A percentile compares a stretch with the other conserved stretches of the same genome.
Conservation (phyloP, 805 yeast genomes). For the Blastobotrys americana region DNA sequence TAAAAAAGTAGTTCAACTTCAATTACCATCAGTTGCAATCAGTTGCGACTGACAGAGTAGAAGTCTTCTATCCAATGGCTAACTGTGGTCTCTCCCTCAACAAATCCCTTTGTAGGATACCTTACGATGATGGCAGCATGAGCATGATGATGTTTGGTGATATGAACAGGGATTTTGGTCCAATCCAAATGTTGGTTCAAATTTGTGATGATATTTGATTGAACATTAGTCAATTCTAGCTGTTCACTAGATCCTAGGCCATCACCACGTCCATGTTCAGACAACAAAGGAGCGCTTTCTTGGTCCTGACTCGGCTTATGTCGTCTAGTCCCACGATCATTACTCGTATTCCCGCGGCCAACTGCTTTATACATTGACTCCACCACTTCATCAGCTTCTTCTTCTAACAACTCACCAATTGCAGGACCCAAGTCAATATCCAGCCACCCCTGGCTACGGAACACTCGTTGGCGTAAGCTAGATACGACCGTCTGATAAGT, state of each 20-base stretch:
- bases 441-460: conserved; percentile 8
- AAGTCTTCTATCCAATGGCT: conserved; percentile 48
- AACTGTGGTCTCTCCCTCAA: conserved; percentile 64
- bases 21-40: too few species aligned
- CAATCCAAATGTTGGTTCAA: conserved; percentile 52
- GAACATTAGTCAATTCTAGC: conserved; percentile 24
- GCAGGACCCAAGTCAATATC: conserved; percentile 7
- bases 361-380: conserved; percentile 33
- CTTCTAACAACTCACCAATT: conserved; percentile 41
- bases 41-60: too few species aligned
- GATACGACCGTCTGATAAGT: conserved; percentile 37
- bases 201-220: conserved; percentile 45
- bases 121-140: conserved; percentile 82
- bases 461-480: conserved; percentile 28
- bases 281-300: conserved; percentile 5
- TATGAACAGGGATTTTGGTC: conserved; percentile 65
- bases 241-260: background rate
- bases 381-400: conserved; percentile 56
- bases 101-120: conserved; percentile 44
- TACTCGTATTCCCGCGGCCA: conserved; percentile 1
- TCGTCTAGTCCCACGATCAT: conserved; percentile 7
- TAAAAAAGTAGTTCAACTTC: too few species aligned
- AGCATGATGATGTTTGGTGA: conserved; percentile 56
- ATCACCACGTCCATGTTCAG: conserved; percentile 7
- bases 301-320: background rate